Conservation (phyloP, 495 filamentous ascomycete genomes). For the Aspergillus sparsus region DNA sequence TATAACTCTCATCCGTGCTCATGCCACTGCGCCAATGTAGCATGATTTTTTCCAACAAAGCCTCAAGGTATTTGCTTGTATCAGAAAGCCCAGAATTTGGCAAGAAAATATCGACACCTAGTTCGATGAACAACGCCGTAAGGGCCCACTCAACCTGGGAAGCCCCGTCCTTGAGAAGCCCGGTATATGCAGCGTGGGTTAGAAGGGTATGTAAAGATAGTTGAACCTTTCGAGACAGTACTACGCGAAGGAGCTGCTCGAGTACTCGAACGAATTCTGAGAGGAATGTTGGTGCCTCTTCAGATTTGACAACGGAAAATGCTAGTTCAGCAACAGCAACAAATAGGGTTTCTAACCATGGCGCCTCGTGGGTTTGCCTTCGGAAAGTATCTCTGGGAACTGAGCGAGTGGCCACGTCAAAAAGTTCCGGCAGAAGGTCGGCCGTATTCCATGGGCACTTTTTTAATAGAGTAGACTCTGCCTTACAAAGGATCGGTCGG, state of each 20-base stretch:
- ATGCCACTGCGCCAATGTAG: slow-evolving; percentile 36
- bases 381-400: slow-evolving; percentile 56
- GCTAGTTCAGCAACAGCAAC: slow-evolving; percentile 51
- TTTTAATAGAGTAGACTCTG: slow-evolving; percentile 15
- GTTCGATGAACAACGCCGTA: slow-evolving; percentile 59
- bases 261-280: slow-evolving; percentile 39
- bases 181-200: slow-evolving; percentile 47
- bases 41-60: slow-evolving; percentile 43
- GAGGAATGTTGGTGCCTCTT: slow-evolving; percentile 31
- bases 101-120: slow-evolving; percentile 71
- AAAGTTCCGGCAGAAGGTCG: slow-evolving; percentile 45
- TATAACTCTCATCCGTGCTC: slow-evolving; percentile 25
- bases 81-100: slow-evolving; percentile 50
- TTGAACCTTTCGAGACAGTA: slow-evolving; percentile 41
- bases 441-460: slow-evolving; percentile 35
- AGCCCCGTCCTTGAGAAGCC: slow-evolving; percentile 40
- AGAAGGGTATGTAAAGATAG: slow-evolving; percentile 48
- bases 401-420: slow-evolving; percentile 57
- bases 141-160: slow-evolving; percentile 60
- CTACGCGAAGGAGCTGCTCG: slow-evolving; percentile 47
- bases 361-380: slow-evolving; percentile 56
- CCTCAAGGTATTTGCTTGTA: slow-evolving; percentile 42
- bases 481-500: slow-evolving; percentile 38
- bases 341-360: slow-evolving; percentile 70
- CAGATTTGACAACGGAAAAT: slow-evolving; percentile 42